These are phyloP conservation scores for Cordyceps javanica DNA, from an alignment of 2,329 filamentous ascomycete genomes.

Conservation along the genomic window DNA sequence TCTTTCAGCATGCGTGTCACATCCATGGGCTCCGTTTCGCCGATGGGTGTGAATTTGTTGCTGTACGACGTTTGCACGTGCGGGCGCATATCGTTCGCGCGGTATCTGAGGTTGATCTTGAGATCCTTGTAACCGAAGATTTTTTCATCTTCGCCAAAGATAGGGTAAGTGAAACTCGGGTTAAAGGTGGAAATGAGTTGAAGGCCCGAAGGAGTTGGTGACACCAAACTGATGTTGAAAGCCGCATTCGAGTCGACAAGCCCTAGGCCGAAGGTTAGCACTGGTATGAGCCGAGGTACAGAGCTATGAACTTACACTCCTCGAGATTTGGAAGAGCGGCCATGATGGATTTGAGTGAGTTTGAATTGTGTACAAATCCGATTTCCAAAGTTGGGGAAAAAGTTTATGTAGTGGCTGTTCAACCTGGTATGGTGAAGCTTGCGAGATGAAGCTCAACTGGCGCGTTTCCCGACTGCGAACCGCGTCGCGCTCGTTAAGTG, in stretches of 20 bases:
- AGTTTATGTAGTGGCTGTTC: neutral
- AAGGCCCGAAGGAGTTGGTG: constrained; percentile 40
- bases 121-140: constrained; percentile 88
- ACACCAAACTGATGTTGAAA: constrained; percentile 53
- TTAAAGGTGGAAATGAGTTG: constrained; percentile 65
- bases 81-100: constrained; percentile 69
- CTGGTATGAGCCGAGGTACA: neutral
- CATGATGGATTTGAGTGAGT: constrained; percentile 20
- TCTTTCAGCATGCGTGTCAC: constrained; percentile 57
- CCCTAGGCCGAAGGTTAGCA: constrained; percentile 38
- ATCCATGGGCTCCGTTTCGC: constrained; percentile 63
- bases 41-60: constrained; percentile 64
- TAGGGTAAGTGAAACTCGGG: constrained; percentile 81
- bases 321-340: constrained; percentile 24
- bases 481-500: constrained; percentile 8
- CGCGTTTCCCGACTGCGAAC: neutral
- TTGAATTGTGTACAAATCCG: neutral
- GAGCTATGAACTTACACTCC: constrained; percentile 25
- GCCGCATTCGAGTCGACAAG: constrained; percentile 56
- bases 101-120: constrained; percentile 64
- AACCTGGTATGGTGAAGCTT: neutral
- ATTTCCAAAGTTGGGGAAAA: neutral
- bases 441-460: neutral
- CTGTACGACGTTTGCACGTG: constrained; percentile 64
- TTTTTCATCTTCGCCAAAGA: constrained; percentile 88